Percentiles rank a stretch among this genome's conserved stretches.
Conservation (phyloP, 176 grass and related monocot genomes). For the Elymus sibiricus region DNA sequence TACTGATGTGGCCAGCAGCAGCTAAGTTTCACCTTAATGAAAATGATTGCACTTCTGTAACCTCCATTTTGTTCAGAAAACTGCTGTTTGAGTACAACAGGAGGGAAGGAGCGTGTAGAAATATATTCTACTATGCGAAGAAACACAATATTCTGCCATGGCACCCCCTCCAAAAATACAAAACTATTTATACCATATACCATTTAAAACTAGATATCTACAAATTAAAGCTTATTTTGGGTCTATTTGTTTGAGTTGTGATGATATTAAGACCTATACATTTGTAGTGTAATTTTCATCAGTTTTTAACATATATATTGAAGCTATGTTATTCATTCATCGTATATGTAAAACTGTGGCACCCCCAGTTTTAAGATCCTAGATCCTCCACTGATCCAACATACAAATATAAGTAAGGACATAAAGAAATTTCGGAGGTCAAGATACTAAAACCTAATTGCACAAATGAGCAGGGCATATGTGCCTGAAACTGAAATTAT, state of each 20-base stretch:
- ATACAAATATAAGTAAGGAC: not conserved
- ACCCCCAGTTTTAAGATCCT: no score
- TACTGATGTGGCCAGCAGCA: not conserved
- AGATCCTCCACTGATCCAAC: not conserved
- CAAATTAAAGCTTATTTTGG: no score
- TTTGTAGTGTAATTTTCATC: no score
- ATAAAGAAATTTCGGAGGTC: not conserved
- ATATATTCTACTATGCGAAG: not conserved
- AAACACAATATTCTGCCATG: not conserved
- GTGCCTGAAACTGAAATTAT: not conserved
- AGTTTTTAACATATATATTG: no score
- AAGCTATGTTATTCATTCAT: no score
- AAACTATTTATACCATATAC: no score
- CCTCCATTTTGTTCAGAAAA: not conserved
- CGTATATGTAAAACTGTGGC: no score
- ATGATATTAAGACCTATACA: no score
- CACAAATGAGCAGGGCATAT: not conserved
- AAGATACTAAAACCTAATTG: not conserved
- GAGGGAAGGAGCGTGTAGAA: not conserved
- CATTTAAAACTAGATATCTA: no score
- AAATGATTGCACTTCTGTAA: not conserved
- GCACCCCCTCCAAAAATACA: no score
- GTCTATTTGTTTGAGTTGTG: no score
- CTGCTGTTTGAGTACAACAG: constrained; percentile 23
- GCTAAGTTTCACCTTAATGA: not conserved